These are phyloP conservation scores for Exophiala aquamarina DNA, from an alignment of 2,329 filamentous ascomycete genomes.

Conservation along the genomic window DNA sequence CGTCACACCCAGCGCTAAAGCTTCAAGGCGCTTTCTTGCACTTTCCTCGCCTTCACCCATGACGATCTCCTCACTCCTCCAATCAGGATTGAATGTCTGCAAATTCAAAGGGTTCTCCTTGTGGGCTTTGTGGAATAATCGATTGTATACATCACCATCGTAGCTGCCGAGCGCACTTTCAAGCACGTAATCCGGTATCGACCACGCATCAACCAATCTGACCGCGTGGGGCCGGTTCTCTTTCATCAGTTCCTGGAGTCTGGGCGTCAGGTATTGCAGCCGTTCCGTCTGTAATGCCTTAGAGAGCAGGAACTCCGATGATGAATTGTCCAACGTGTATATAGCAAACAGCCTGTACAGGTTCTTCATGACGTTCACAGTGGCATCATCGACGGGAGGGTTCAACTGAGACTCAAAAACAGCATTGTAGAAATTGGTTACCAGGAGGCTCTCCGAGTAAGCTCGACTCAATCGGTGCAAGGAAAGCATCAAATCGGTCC, in stretches of 20 bases:
- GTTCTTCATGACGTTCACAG: constrained; percentile 36
- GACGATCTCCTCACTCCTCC: constrained; percentile 50
- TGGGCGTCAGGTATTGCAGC: constrained; percentile 41
- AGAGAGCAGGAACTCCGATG: constrained; percentile 47
- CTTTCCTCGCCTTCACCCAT: constrained; percentile 44
- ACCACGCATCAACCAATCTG: constrained; percentile 53
- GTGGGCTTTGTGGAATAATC: constrained; percentile 53
- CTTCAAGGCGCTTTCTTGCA: constrained; percentile 25
- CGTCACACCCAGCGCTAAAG: constrained; percentile 20
- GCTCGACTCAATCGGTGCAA: constrained; percentile 38
- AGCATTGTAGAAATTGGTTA: constrained; percentile 47
- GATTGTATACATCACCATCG: constrained; percentile 56
- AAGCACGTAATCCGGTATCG: constrained; percentile 53
- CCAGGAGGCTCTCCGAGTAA: constrained; percentile 51
- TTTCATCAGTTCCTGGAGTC: constrained; percentile 49
- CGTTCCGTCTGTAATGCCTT: constrained; percentile 42
- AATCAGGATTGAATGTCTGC: constrained; percentile 52
- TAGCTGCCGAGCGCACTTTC: constrained; percentile 53
- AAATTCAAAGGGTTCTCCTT: constrained; percentile 52
- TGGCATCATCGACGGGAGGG: constrained; percentile 30
- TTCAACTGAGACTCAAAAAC: constrained; percentile 28
- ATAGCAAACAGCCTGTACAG: constrained; percentile 52
- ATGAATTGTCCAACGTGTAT: constrained; percentile 46
- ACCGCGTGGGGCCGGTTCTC: constrained; percentile 53
- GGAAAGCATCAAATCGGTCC: constrained; percentile 45